phyloP scores from a whole-genome alignment of 2,329 filamentous ascomycete genomes.

The Apiospora arundinis region DNA sequence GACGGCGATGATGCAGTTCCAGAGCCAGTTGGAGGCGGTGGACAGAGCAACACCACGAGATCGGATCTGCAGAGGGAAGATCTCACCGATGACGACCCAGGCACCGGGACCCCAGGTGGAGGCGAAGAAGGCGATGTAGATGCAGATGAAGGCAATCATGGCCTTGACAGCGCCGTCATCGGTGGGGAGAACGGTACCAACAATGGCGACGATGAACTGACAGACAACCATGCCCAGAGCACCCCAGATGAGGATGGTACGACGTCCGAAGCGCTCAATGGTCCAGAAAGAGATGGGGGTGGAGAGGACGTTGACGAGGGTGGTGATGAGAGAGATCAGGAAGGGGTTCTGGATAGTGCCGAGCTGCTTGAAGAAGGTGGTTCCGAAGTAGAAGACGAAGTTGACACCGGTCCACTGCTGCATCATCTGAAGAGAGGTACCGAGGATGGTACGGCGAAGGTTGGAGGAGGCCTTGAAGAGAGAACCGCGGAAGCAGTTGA shows the following conservation, averaged over 20 bases:
- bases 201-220: constrained; percentile 73
- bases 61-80: constrained; percentile 77
- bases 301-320: constrained; percentile 76
- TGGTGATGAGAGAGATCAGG: constrained; percentile 75
- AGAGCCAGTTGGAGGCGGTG: constrained; percentile 77
- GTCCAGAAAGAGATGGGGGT: constrained; percentile 77
- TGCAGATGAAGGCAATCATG: constrained; percentile 77
- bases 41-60: constrained; percentile 74
- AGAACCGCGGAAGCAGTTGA: constrained; percentile 69
- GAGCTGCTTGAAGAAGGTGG: constrained; percentile 72
- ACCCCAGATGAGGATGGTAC: constrained; percentile 71
- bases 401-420: constrained; percentile 64
- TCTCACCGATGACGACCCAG: constrained; percentile 76
- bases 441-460: constrained; percentile 64
- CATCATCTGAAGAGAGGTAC: constrained; percentile 41
- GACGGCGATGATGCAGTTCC: constrained; percentile 65
- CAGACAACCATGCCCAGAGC: constrained; percentile 72
- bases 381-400: constrained; percentile 77
- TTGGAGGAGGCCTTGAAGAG: constrained; percentile 69
- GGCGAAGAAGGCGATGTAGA: constrained; percentile 84
- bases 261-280: constrained; percentile 73
- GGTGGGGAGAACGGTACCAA: constrained; percentile 50
- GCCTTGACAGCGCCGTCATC: constrained; percentile 48
- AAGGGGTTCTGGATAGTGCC: constrained; percentile 72
- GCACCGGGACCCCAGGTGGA: constrained; percentile 75